Base-by-base conservation (phyloP, 208 protist species). In the Acanthamoeba castellanii region DNA sequence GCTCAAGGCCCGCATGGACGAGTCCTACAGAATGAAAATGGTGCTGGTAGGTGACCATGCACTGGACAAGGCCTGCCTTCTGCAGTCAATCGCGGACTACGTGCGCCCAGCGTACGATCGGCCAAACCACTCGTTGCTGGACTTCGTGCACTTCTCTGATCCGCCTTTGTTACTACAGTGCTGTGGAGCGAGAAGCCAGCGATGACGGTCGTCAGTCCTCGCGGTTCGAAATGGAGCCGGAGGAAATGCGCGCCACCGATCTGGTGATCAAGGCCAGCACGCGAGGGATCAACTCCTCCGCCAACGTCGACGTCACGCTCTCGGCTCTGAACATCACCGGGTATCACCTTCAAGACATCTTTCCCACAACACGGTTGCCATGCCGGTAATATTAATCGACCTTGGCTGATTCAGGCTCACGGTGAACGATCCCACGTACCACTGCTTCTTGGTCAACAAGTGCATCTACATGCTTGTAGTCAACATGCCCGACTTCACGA, bases 21-120 rank as follows among this genome's bases (percentile, higher is more conserved):
- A 92, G 66, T 92, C 87, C 87, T 92, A 92, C 66, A 20, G 87
- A 18, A 78, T 92, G 64, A 92, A 78, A n/a, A 70, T 92, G 64
- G 45, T 92, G 16, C 16, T 92, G 34, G 61, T 92, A 0, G 87
- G 87, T 20, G 87, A 78, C 27, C 22, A 68, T 25, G 70, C 30
- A 7, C 13, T 57, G 37, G 87, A 78, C 59, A 92, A 76, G 37
- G 66, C 87, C 30, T 52, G 11, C 30, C 59, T 92, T 25, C 87
- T 92, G 4, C 57, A 76, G 34, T 72, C 87, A 18, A 92, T 92
- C 16, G 18, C 42, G 11, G 87, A 92, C 64, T 92, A 37, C 30
- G 32, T 92, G 57, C 87, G 61, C 9, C 81, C 81, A 3, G 50
- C 50, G 81, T 88, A 64, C 18, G 45, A n/a, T 59, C 18, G 52